phyloP scores from a whole-genome alignment of 139 green algal genomes.

The Spirogloea muscicola region DNA sequence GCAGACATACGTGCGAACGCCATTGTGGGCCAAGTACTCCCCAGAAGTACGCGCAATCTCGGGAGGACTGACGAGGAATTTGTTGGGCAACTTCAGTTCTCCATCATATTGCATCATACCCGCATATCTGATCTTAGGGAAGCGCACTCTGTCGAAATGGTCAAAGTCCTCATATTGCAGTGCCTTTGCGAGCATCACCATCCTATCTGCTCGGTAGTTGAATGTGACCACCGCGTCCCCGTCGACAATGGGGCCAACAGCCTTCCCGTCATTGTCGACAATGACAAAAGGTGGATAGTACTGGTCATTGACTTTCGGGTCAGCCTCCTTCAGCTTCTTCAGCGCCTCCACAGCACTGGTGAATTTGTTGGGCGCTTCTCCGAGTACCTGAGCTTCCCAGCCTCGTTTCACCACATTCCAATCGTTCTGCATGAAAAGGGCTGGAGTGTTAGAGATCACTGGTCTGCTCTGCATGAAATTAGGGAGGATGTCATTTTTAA shows the following conservation, averaged over 20 bases:
- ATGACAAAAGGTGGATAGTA: slow-evolving; percentile 53
- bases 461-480: no score
- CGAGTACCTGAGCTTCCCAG: slow-evolving; percentile 87
- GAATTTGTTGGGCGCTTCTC: slow-evolving; percentile 78
- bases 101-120: slow-evolving; percentile 98
- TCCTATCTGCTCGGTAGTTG: slow-evolving; percentile 94
- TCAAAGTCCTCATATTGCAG: slow-evolving; percentile 86
- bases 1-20: slow-evolving; percentile 84
- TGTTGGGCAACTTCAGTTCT: slow-evolving; percentile 87
- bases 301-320: slow-evolving; percentile 52
- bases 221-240: slow-evolving; percentile 87
- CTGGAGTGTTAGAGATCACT: no score
- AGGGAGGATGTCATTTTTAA: no score
- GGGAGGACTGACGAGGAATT: slow-evolving; percentile 88
- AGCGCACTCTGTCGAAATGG: slow-evolving; percentile 73
- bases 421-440: slow-evolving; percentile 79
- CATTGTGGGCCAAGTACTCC: slow-evolving; percentile 81
- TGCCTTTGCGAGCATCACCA: slow-evolving; percentile 79
- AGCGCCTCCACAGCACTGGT: slow-evolving; percentile 69
- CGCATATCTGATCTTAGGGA: slow-evolving; percentile 74
- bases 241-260: slow-evolving; percentile 85
- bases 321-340: slow-evolving; percentile 60
- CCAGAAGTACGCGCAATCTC: slow-evolving; percentile 67
- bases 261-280: slow-evolving; percentile 67
- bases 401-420: slow-evolving; percentile 92